Percentiles rank a stretch among this genome's conserved stretches.
Evolutionary conservation across 2,329 filamentous ascomycete genomes (phyloP).

Genomic region (Waltergamsia citrina): DNA sequence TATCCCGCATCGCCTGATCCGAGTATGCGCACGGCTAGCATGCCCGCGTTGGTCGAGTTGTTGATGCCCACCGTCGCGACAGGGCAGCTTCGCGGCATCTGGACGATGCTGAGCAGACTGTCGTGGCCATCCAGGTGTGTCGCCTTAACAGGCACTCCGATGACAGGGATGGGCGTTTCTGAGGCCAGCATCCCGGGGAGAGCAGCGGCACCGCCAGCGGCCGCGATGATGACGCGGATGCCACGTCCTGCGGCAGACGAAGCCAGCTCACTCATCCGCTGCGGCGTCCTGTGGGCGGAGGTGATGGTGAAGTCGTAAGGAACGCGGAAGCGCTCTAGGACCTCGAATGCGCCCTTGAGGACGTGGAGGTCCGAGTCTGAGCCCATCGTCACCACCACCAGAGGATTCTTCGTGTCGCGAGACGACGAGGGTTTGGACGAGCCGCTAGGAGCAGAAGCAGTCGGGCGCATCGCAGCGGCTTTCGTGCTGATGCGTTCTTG

Average conservation of each 20-base stretch:
- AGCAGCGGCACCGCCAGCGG: slow-evolving; percentile 65
- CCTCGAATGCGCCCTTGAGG: slow-evolving; percentile 54
- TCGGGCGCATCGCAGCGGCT: slow-evolving; percentile 24
- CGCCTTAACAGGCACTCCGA: slow-evolving; percentile 69
- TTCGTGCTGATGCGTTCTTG: slow-evolving; percentile 38
- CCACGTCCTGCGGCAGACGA: slow-evolving; percentile 53
- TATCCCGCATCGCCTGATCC: slow-evolving; percentile 48
- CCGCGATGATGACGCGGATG: slow-evolving; percentile 66
- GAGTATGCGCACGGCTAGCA: slow-evolving; percentile 61
- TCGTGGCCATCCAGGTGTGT: slow-evolving; percentile 65
- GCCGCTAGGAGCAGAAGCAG: slow-evolving; percentile 4
- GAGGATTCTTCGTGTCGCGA: slow-evolving; percentile 29
- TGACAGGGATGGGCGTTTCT: slow-evolving; percentile 63
- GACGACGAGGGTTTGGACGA: slow-evolving; percentile 7
- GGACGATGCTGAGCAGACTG: slow-evolving; percentile 62
- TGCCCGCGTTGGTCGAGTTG: slow-evolving; percentile 68
- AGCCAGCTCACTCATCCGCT: slow-evolving; percentile 60
- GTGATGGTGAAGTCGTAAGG: slow-evolving; percentile 68
- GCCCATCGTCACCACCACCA: slow-evolving; percentile 76
- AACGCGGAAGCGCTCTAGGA: slow-evolving; percentile 61
- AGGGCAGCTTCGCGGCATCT: slow-evolving; percentile 68
- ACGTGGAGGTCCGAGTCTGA: slow-evolving; percentile 69
- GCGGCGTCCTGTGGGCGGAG: slow-evolving; percentile 68
- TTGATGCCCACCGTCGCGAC: slow-evolving; percentile 72
- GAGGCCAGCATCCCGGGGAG: slow-evolving; percentile 68